A percentile compares a stretch with the other conserved stretches of the same genome.
Evolutionary conservation across 495 filamentous ascomycete species (phyloP).

Genomic region (Copromyces sp.): DNA sequence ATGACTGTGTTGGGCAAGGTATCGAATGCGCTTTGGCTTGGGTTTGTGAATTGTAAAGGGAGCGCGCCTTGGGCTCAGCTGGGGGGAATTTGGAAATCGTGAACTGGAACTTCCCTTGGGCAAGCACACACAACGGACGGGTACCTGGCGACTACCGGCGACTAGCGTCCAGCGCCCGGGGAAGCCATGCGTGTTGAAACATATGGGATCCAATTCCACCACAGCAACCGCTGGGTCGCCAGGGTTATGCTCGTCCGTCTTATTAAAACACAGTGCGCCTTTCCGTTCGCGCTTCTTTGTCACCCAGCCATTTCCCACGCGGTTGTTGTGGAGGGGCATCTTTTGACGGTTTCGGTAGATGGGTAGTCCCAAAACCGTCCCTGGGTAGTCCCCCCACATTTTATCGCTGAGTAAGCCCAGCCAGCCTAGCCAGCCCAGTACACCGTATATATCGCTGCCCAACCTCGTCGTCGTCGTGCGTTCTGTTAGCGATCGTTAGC

Average conservation of each 20-base stretch:
- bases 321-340: not conserved
- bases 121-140: not conserved
- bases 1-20: not conserved
- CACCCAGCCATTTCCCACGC: not conserved
- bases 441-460: too few species aligned
- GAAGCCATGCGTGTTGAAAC: not conserved
- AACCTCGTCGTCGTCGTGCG: too few species aligned
- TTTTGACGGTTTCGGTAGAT: too few species aligned
- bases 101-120: not conserved
- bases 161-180: not conserved
- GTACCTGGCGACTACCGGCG: not conserved
- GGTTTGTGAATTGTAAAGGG: not conserved
- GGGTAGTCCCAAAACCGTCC: too few species aligned
- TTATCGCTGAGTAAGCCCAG: too few species aligned
- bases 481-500: too few species aligned
- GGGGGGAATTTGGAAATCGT: not conserved
- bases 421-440: too few species aligned
- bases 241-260: not conserved
- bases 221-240: not conserved
- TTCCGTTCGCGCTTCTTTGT: not conserved
- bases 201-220: not conserved
- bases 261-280: not conserved
- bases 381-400: too few species aligned
- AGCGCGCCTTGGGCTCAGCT: not conserved
- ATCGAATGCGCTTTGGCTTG: not conserved